phyloP scores from a whole-genome alignment of 352 stramenopile species.

The Blastocystis sp. region DNA sequence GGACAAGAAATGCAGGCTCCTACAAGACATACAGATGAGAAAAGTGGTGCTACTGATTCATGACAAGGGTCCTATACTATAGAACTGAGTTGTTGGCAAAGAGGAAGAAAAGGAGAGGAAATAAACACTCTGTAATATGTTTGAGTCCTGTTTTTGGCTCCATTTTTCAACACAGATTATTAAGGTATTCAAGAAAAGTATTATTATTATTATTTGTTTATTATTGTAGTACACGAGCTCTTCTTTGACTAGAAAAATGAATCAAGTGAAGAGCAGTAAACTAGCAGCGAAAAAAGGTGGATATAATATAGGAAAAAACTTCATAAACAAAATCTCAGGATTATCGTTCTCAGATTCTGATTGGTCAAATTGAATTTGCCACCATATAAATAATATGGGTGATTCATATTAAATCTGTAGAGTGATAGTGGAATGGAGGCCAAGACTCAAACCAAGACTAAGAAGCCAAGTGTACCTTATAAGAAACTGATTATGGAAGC shows the following conservation, averaged over 20 bases:
- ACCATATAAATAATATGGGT: background rate
- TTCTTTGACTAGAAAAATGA: background rate
- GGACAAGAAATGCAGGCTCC: background rate
- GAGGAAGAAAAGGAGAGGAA: no score
- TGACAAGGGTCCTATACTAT: no score
- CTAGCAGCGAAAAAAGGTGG: background rate
- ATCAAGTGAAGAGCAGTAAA: background rate
- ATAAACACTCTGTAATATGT: no score
- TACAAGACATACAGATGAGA: no score
- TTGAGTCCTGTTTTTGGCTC: no score
- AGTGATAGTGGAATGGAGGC: background rate
- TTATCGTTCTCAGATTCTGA: background rate
- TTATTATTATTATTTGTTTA: background rate
- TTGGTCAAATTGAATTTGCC: background rate
- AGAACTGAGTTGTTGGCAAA: no score
- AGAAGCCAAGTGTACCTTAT: slow-evolving; percentile 52
- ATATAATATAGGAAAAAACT: background rate
- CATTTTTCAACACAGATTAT: background rate
- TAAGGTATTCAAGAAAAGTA: background rate
- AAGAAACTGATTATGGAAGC: slow-evolving; percentile 35
- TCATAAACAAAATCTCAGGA: slow-evolving; percentile 4
- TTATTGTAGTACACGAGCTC: background rate
- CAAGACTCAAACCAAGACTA: slow-evolving; percentile 21
- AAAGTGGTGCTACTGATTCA: no score
- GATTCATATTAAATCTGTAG: background rate